phyloP scores from a whole-genome alignment of 192 early-diverging fungal species.

The Coemansia sp. region DNA sequence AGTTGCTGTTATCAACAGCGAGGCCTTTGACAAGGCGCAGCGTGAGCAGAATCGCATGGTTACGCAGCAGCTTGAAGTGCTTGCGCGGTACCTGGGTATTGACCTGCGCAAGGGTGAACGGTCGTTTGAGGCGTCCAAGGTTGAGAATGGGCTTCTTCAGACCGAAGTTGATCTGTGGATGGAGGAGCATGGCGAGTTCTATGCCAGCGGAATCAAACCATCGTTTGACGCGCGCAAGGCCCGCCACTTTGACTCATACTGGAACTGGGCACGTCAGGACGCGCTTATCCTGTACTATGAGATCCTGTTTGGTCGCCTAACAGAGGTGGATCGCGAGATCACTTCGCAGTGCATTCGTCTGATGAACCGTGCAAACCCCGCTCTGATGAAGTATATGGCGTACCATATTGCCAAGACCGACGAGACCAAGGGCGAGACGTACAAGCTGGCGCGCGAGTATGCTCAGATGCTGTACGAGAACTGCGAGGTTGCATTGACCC shows the following conservation, averaged over 20 bases:
- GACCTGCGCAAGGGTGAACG: conserved; percentile 87
- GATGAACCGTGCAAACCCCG: conserved; percentile 86
- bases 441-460: conserved; percentile 77
- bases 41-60: conserved; percentile 76
- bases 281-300: conserved; percentile 87
- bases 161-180: conserved; percentile 85
- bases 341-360: conserved; percentile 87
- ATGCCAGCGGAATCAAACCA: conserved; percentile 87
- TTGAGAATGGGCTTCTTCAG: conserved; percentile 68
- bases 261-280: conserved; percentile 93
- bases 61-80: conserved; percentile 82
- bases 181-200: conserved; percentile 89
- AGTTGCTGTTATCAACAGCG: conserved; percentile 81
- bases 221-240: conserved; percentile 83
- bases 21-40: conserved; percentile 86
- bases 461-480: conserved; percentile 85
- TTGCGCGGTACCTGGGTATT: conserved; percentile 80
- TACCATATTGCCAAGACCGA: conserved; percentile 81
- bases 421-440: conserved; percentile 78
- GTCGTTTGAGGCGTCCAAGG: conserved; percentile 67
- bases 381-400: conserved; percentile 81
- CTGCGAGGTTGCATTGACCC: conserved; percentile 78
- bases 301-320: conserved; percentile 86
- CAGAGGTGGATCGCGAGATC: conserved; percentile 87
- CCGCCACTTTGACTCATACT: conserved; percentile 90